Evolutionary conservation across 345 rosid genomes (phyloP), one percentile per base, ranked within the genome.

Genomic region (Aquilaria malaccensis): DNA sequence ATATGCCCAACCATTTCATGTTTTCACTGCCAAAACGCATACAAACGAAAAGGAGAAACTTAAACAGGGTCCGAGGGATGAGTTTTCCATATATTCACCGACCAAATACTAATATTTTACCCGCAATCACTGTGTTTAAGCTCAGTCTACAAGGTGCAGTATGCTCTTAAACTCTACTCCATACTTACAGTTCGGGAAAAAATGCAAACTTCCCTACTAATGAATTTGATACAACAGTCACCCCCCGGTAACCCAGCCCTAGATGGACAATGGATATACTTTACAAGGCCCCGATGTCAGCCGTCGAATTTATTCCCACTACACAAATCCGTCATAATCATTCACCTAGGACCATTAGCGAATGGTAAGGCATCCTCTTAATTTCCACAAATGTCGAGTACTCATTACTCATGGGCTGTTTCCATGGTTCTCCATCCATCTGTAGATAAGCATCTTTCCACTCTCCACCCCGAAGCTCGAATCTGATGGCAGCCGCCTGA

Each of bases 391-490:
- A 77, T 5, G 91, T 79, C 14, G 96, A 84, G 50, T 76, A 76
- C 33, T 88, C 94, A 72, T 58, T 77, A 83, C 52, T 80, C 77
- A 91, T 63, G 11, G 83, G 87, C 52, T 88, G 96, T 66, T 84
- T 91, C 97, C 97, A 91, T 5, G 97, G 97, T 69, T 91, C 96
- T 3, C 96, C 97, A 66, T 91, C 97, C 91, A 91, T 88, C 81
- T 91, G 97, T 91, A 91, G 77, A 69, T 69, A 91, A 12, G 91
- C 89, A 49, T 86, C 78, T 66, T 61, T 79, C 91, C 97, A 81
- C 65, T 88, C 96, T 54, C 94, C 89, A 0, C 97, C 96, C 67
- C 96, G 78, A 60, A 91, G 67, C 73, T 88, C 96, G 48, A 91
- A 66, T 74, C 96, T 73, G 58, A 91, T 81, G 3, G 96, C 89